Evolutionary conservation across 2,329 filamentous ascomycete species (phyloP).

Genomic region (Colletotrichum costaricense): DNA sequence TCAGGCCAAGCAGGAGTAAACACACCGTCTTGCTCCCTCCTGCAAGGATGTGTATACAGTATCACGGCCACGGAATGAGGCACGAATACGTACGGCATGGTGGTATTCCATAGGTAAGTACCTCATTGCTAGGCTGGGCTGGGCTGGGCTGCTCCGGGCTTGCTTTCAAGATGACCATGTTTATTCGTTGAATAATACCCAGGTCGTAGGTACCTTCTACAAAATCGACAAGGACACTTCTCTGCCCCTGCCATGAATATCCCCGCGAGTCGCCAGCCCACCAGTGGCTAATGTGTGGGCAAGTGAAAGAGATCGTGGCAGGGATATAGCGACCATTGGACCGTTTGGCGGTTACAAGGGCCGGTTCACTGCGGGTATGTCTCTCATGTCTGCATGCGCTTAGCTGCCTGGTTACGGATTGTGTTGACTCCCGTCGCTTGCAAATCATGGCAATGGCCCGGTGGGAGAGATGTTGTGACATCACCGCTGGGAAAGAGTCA

Average conservation of each 20-base stretch:
- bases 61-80: background rate
- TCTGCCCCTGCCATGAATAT: slow-evolving; percentile 3
- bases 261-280: background rate
- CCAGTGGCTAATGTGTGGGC: background rate
- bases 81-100: background rate
- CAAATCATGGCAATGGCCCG: background rate
- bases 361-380: no score
- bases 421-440: background rate
- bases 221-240: background rate
- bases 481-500: slow-evolving; percentile 15
- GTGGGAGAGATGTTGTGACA: slow-evolving; percentile 14
- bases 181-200: slow-evolving; percentile 3
- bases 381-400: no score
- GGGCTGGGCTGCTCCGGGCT: background rate
- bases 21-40: background rate
- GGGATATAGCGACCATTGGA: background rate
- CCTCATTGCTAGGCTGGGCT: background rate
- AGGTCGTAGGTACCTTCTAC: background rate
- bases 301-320: background rate
- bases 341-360: background rate
- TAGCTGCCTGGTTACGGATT: background rate
- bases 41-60: background rate
- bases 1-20: background rate
- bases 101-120: background rate
- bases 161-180: background rate